These are phyloP conservation scores for Aspergillus aculeatus DNA, from an alignment of 2,329 filamentous ascomycete genomes.

Conservation along the genomic window DNA sequence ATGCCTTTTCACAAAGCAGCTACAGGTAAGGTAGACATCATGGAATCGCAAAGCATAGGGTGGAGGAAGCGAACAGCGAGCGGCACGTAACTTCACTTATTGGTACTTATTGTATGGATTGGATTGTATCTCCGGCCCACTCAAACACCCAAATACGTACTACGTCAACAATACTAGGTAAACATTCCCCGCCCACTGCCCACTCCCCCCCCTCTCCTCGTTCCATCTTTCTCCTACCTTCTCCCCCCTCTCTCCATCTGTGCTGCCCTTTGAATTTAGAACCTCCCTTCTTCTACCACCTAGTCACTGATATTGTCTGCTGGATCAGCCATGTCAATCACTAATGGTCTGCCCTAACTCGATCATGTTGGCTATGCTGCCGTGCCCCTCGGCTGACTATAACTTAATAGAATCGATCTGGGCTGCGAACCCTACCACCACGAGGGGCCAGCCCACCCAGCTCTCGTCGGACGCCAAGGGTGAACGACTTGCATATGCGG, in stretches of 20 bases:
- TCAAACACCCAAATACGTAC: neutral
- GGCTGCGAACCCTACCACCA: constrained; percentile 79
- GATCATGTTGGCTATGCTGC: neutral
- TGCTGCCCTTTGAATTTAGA: neutral
- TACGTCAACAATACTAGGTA: constrained; percentile 4
- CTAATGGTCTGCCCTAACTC: constrained; percentile 36
- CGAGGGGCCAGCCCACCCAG: constrained; percentile 81
- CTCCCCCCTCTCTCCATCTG: constrained; percentile 4
- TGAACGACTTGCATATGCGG: constrained; percentile 88
- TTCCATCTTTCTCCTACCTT: neutral
- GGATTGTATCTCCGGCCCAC: no score
- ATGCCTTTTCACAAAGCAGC: no score
- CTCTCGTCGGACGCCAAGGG: constrained; percentile 86
- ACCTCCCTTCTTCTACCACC: neutral
- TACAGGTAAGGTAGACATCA: no score
- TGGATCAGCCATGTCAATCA: constrained; percentile 43
- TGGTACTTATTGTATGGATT: neutral
- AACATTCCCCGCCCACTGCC: neutral
- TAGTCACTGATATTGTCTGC: constrained; percentile 8
- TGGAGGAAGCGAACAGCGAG: neutral
- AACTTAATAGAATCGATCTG: constrained; percentile 64
- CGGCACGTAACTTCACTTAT: neutral
- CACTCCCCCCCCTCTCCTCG: neutral
- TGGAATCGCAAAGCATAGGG: no score
- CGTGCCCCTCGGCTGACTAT: constrained; percentile 6